Base-by-base conservation (phyloP, 495 filamentous ascomycete genomes). In the Cairneyella variabilis region DNA sequence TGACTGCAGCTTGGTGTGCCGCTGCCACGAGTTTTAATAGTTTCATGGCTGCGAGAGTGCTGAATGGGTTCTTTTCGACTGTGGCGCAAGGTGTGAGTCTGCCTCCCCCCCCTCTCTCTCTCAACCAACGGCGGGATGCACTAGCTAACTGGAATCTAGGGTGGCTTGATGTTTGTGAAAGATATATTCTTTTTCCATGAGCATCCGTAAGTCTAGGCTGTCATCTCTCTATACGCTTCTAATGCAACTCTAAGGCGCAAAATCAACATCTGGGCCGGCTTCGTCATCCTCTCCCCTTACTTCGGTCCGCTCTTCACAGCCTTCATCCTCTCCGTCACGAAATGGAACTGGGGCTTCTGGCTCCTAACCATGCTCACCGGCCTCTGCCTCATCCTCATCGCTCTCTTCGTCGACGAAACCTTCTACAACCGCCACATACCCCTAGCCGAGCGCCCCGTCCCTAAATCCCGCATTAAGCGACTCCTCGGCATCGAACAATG, bases 161-260 rank as follows among this genome's bases (percentile, higher is more conserved):
- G 78, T 25, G 81, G 79, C 1, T 67, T 85, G 17, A 82, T 83
- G 70, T 82, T 77, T 60, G 76, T 85, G 58, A 80, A 84, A 58
- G 83, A 85, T 65, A 71, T 83, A 44, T 85, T 83, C 67, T 85
- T 80, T 71, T 76, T 84, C 64, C 81, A 85, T 53, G 80, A 84
- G 54, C 78, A 80, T 45, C 72, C 71, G 16, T 71, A 45, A 46
- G 51, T 54, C 12, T 2, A 17, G 16, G 20, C 12, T 41, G 32
- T 21, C 17, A 21, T 40, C 3, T 17, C 5, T 43, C 8, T n/a
- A 17, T 12, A 2, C 25, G 16, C 16, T 11, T 34, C 1, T 32
- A 32, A 48, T 8, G 23, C 14, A 22, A 21, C 14, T 14, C 7
- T 6, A 14, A 47, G 51, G 6, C 51, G 79, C 10, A 83, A 83